Base-by-base conservation (phyloP, 441 rosid species). In the Geranium incanum region DNA sequence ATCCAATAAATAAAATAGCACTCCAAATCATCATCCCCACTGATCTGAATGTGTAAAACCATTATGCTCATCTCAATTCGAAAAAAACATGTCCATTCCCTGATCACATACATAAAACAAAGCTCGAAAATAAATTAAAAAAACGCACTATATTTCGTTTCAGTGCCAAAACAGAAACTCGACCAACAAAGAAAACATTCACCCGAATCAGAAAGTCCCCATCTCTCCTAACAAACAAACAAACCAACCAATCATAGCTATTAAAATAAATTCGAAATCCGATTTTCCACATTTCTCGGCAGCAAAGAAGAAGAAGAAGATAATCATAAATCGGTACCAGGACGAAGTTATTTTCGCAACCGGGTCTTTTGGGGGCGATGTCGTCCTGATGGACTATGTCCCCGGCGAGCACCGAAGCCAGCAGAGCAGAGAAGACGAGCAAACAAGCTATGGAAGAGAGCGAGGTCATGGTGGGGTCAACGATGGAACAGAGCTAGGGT, bases 311-410 rank as follows among this genome's bases (percentile, higher is more conserved):
- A n/a, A 6, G 64, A 33, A 55, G 52, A 9, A 6, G 16, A 18
- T 48, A 5, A 36, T 13, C 8, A 0, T 19, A 18, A 11, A 16
- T 0, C 2, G 75, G 60, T 23, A 84, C 90, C 86, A 86, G 75
- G 23, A 86, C 88, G 78, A 86, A 86, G 78, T 86, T 81, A 69
- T 86, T 84, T 28, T 78, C 80, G 78, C 90, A 86, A 19, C 87
- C 88, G 68, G 90, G 79, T 70, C 84, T 66, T 75, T 67, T 72
- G 0, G 88, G 90, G 65, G 87, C 77, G 8, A 81, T 45, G 57
- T 79, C 74, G 74, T 86, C 90, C 36, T 73, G 84, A 78, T 86
- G 90, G 38, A 86, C 87, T 74, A 86, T 86, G 62, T 86, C 90
- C 64, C 90, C 87, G 70, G 76, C 89, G 15, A 80, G 83, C 18